phyloP scores from a whole-genome alignment of 139 green algal species.

The Chlorella sorokiniana region DNA sequence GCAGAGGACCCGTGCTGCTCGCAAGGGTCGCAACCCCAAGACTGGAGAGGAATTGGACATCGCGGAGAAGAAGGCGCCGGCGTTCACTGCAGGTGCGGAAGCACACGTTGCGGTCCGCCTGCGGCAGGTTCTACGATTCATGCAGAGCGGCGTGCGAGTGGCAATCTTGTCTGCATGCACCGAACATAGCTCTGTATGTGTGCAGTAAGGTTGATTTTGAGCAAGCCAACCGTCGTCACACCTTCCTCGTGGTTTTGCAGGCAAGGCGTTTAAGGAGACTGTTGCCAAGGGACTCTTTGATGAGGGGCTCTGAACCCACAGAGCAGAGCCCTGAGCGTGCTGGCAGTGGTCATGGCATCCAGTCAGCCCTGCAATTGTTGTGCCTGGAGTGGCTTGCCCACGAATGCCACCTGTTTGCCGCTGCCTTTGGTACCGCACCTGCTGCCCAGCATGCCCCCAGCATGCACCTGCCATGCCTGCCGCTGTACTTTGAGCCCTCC shows the following conservation, averaged over 20 bases:
- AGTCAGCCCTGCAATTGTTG: too few species aligned
- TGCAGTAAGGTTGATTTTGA: neutral
- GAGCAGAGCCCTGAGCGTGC: neutral
- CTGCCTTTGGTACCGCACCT: too few species aligned
- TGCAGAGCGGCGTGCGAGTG: neutral
- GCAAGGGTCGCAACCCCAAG: conserved; percentile 52
- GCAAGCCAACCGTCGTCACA: neutral
- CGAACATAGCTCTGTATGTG: neutral
- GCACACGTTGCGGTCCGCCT: neutral
- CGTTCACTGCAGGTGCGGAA: conserved; percentile 35
- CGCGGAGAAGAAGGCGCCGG: conserved; percentile 36
- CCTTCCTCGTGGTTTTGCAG: neutral
- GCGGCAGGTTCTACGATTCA: neutral
- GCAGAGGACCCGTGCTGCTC: conserved; percentile 32
- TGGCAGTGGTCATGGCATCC: too few species aligned
- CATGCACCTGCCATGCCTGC: too few species aligned
- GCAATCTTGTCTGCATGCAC: neutral
- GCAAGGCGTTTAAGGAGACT: conserved; percentile 53
- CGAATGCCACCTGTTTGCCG: too few species aligned
- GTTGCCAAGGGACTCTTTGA: conserved; percentile 3
- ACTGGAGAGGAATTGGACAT: conserved; percentile 50
- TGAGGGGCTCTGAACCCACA: neutral
- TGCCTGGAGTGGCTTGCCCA: too few species aligned
- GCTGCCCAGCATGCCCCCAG: too few species aligned
- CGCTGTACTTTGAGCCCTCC: too few species aligned